Base-by-base conservation (phyloP, 2,329 filamentous ascomycete genomes). In the Phyllosticta citribraziliensis region DNA sequence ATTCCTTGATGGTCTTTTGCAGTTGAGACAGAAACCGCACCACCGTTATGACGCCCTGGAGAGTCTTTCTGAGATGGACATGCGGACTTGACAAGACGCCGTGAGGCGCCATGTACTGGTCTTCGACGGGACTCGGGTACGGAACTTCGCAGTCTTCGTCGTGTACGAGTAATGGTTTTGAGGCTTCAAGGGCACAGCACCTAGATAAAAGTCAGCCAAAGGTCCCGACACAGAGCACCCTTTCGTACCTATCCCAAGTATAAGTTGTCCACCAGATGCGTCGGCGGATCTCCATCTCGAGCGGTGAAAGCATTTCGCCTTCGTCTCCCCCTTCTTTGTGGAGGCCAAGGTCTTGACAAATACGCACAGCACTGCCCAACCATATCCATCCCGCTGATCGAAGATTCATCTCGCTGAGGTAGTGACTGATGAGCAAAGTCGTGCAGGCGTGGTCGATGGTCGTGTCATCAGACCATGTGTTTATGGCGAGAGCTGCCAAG, bases 211-310 rank as follows among this genome's bases (percentile, higher is more conserved):
- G 33, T 40, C 14, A 40, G 20, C 50, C 40, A 51, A 35, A 11
- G 20, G 19, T 17, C 52, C 30, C 9, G 5, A 33, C 47, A 56
- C 51, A n/a, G 11, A 17, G 1, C 47, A 40, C 8, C 10, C 5
- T 25, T 11, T 70, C 78, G 70, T 71, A 86, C 84, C 91, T 85
- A 75, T 99, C 94, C 76, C 92, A 85, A 53, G 91, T 84, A 74
- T 97, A 97, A 61, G 96, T 84, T 14, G 89, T 85, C 91, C 94
- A 99, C 93, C 93, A 99, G 2, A 94, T 84, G 60, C 92, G 82
- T 63, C 89, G 85, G 60, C 92, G 85, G 84, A 93, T 91, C 73
- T 97, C 93, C 11, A 84, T 84, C 68, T 96, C 91, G 14, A 96
- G 78, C 0, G 86, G 81, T 5, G 33, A 40, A 12, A 12, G 3